A percentile compares a stretch with the other conserved stretches of the same genome.
These are phyloP conservation scores for Coniferiporia weirii DNA, from an alignment of 1,284 basidiomycete species.

Conservation along the genomic window DNA sequence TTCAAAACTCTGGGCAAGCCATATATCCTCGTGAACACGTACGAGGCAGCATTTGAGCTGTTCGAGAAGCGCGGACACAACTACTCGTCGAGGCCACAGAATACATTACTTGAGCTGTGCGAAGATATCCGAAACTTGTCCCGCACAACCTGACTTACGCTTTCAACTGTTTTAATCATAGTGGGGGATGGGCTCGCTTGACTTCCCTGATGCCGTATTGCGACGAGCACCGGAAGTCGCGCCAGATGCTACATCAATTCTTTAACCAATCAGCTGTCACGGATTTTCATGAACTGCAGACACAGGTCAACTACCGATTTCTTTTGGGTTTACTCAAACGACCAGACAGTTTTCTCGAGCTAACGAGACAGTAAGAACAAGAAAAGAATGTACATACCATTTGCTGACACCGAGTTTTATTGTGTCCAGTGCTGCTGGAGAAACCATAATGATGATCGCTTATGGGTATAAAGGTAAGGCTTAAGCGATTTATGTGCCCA, in stretches of 20 bases:
- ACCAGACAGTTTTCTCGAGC: slow-evolving; percentile 1
- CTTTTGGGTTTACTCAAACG: slow-evolving; percentile 2
- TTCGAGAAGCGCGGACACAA: neutral
- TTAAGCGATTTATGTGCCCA: too few relatives aligned
- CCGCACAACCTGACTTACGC: neutral
- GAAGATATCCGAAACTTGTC: neutral
- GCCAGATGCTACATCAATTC: slow-evolving; percentile 10
- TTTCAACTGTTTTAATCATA: neutral
- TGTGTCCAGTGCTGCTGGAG: neutral
- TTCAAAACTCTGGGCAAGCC: too few relatives aligned
- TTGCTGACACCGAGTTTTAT: neutral
- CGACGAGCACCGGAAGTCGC: slow-evolving; percentile 5
- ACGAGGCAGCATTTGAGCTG: neutral
- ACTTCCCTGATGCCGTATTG: slow-evolving; percentile 7
- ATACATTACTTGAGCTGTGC: neutral
- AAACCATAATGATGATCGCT: slow-evolving; percentile 4
- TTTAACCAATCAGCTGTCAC: neutral
- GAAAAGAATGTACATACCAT: too few relatives aligned
- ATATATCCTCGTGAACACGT: neutral
- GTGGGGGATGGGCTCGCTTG: slow-evolving; percentile 2
- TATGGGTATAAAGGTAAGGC: slow-evolving; percentile 13
- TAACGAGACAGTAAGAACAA: neutral
- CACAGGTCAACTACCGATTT: slow-evolving; percentile 5
- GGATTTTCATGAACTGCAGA: slow-evolving; percentile 3
- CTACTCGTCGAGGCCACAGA: neutral